phyloP scores from a whole-genome alignment of 73 alveolate species.

The Paramecium sonneborni region DNA sequence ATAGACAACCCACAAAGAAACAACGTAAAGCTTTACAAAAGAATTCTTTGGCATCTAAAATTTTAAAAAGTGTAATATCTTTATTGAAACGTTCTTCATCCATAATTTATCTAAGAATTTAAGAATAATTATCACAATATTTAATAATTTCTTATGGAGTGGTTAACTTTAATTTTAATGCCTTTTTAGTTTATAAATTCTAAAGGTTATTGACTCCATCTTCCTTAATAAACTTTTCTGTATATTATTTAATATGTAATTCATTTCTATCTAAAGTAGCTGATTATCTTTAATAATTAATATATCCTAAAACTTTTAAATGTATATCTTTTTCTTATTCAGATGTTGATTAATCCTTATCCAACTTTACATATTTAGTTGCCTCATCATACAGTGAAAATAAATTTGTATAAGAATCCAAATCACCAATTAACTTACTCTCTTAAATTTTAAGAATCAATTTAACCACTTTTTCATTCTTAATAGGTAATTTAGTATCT shows the following conservation, averaged over 20 bases:
- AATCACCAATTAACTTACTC: conserved; percentile 45
- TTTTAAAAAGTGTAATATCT: conserved; percentile 48
- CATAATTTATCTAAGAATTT: conserved; percentile 54
- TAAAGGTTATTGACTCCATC: conserved; percentile 63
- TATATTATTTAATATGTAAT: conserved; percentile 22
- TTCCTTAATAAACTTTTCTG: conserved; percentile 50
- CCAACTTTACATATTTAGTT: neutral
- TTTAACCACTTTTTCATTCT: conserved; percentile 54
- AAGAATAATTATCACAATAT: conserved; percentile 60
- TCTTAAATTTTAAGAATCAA: conserved; percentile 30
- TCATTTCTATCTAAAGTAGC: conserved; percentile 59
- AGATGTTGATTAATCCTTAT: conserved; percentile 55
- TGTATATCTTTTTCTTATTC: conserved; percentile 58
- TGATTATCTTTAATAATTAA: conserved; percentile 45
- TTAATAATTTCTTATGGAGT: conserved; percentile 67
- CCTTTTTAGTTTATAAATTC: conserved; percentile 60
- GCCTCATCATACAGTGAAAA: conserved; percentile 60
- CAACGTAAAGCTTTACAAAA: conserved; percentile 55
- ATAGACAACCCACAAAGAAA: conserved; percentile 59
- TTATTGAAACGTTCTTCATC: conserved; percentile 60
- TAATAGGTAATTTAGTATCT: conserved; percentile 62
- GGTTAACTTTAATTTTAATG: conserved; percentile 53
- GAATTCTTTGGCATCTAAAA: conserved; percentile 64
- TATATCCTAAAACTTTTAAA: conserved; percentile 10
- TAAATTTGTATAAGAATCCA: conserved; percentile 2